Evolutionary conservation across 1,139 yeast species (phyloP).

Genomic region (Tardiomyces depauwii): DNA sequence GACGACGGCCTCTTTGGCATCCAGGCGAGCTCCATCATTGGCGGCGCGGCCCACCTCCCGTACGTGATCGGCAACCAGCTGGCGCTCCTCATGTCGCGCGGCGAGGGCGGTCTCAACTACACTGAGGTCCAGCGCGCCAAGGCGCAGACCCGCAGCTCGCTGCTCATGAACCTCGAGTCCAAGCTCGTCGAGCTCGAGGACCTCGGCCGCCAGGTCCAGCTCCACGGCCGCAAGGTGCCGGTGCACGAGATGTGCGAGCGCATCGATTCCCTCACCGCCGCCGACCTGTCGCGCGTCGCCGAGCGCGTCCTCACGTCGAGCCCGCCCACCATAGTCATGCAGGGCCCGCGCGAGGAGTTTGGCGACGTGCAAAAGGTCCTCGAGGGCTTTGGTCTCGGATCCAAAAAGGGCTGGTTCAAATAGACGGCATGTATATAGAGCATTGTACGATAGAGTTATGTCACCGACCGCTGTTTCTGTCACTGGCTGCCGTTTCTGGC

Average conservation of each 20-base stretch:
- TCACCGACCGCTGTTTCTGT: too few species aligned
- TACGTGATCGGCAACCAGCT: constrained; percentile 75
- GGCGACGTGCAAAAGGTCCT: constrained; percentile 71
- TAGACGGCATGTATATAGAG: not conserved
- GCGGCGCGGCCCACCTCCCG: constrained; percentile 74
- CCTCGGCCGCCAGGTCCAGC: constrained; percentile 87
- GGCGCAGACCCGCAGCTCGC: constrained; percentile 79
- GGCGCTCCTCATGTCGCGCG: constrained; percentile 46
- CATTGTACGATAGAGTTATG: not conserved
- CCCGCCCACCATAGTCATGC: constrained; percentile 73
- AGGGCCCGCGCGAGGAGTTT: constrained; percentile 74
- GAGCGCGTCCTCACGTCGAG: constrained; percentile 62
- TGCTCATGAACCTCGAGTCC: constrained; percentile 87
- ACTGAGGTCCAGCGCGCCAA: constrained; percentile 81
- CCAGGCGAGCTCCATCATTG: constrained; percentile 73
- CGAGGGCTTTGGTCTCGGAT: constrained; percentile 64
- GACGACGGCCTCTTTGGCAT: constrained; percentile 91
- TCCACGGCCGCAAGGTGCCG: constrained; percentile 68
- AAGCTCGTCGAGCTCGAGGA: constrained; percentile 89
- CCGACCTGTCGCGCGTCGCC: constrained; percentile 67
- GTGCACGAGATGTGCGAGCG: constrained; percentile 74
- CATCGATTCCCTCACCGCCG: constrained; percentile 54
- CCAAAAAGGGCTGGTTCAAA: not conserved
- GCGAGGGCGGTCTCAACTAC: constrained; percentile 50
- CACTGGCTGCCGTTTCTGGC: too few species aligned